Evolutionary conservation across 495 filamentous ascomycete genomes (phyloP).

Genomic region (Trypethelium eluteriae): DNA sequence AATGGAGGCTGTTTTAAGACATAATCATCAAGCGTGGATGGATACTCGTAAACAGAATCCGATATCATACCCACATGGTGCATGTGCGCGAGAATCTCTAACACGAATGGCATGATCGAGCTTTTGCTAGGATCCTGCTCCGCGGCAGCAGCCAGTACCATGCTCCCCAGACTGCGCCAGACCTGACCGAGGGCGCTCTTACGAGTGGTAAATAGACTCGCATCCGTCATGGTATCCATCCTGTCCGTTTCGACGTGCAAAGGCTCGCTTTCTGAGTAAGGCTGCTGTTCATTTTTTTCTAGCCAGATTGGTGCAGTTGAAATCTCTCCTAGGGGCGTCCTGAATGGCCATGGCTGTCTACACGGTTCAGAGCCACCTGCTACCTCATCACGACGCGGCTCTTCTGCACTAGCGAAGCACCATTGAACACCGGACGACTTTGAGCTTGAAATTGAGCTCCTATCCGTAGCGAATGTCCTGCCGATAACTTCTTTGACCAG

Average conservation of each 20-base stretch:
- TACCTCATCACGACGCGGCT: neutral
- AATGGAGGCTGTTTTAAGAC: slow-evolving; percentile 50
- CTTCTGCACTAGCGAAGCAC: neutral
- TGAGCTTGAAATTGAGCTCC: neutral
- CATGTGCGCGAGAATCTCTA: slow-evolving; percentile 51
- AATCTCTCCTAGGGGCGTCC: neutral
- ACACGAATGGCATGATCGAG: slow-evolving; percentile 49
- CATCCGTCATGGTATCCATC: slow-evolving; percentile 3
- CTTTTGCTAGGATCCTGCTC: slow-evolving; percentile 35
- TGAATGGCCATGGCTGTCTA: slow-evolving; percentile 3
- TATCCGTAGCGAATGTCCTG: neutral
- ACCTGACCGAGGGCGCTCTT: slow-evolving; percentile 37
- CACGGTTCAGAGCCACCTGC: neutral
- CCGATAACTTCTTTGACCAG: slow-evolving; percentile 31
- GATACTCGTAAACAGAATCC: slow-evolving; percentile 50
- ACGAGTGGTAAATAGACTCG: slow-evolving; percentile 1
- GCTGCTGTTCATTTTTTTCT: neutral
- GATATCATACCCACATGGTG: slow-evolving; percentile 53
- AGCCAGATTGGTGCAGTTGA: neutral
- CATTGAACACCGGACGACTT: neutral
- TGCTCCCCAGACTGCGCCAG: slow-evolving; percentile 47
- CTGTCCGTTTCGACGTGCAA: slow-evolving; percentile 24
- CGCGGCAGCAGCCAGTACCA: slow-evolving; percentile 49
- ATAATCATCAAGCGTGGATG: slow-evolving; percentile 29
- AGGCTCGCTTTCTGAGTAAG: neutral